Conservation (phyloP, 2,329 filamentous ascomycete genomes). For the Fusarium tuaranense region DNA sequence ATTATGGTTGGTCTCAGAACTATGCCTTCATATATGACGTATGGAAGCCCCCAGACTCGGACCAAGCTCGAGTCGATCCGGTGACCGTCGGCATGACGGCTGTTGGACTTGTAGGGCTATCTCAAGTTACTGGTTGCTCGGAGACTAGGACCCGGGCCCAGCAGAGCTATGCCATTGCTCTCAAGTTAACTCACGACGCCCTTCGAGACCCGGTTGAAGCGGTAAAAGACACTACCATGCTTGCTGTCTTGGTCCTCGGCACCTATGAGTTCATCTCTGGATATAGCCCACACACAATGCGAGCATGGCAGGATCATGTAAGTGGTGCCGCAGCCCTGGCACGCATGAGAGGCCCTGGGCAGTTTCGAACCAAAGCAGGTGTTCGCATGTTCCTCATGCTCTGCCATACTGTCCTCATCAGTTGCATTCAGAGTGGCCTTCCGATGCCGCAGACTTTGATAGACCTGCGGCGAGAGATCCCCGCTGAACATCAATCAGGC, state of each 20-base stretch:
- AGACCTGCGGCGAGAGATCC: constrained; percentile 59
- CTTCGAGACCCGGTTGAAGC: constrained; percentile 58
- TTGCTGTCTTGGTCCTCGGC: constrained; percentile 64
- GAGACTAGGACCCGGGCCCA: constrained; percentile 60
- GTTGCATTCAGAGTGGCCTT: constrained; percentile 62
- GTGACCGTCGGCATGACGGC: constrained; percentile 66
- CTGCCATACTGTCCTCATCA: constrained; percentile 62
- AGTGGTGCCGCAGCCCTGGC: constrained; percentile 64
- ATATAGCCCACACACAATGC: constrained; percentile 57
- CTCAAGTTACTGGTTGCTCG: constrained; percentile 57
- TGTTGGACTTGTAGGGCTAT: constrained; percentile 65
- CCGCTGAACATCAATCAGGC: constrained; percentile 48
- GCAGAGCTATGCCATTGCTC: constrained; percentile 63
- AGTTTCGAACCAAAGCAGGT: constrained; percentile 60
- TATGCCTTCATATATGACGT: constrained; percentile 66
- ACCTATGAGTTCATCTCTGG: constrained; percentile 67
- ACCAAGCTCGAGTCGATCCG: constrained; percentile 54
- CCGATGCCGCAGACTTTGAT: constrained; percentile 62
- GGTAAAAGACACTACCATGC: constrained; percentile 64
- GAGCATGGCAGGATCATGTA: constrained; percentile 65
- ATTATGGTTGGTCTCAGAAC: constrained; percentile 61
- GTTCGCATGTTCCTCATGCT: constrained; percentile 67
- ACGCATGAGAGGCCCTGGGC: constrained; percentile 59
- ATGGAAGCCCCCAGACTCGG: constrained; percentile 58
- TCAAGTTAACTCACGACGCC: constrained; percentile 63